Conservation (phyloP, 2,329 filamentous ascomycete genomes). For the Botrytis cinerea region DNA sequence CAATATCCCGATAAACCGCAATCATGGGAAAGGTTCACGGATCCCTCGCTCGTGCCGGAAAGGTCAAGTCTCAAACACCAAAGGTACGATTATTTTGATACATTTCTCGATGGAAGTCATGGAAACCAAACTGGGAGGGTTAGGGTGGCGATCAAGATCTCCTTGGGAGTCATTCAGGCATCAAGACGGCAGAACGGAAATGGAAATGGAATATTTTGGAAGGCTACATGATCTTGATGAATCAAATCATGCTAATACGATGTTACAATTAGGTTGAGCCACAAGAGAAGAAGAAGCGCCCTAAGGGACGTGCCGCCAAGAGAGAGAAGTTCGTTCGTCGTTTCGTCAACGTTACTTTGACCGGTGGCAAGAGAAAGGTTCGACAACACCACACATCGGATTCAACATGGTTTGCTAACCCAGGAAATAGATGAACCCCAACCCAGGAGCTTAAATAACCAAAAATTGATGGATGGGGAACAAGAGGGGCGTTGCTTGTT, state of each 20-base stretch:
- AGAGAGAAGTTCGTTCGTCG: slow-evolving; percentile 93
- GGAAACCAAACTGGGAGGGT: background rate
- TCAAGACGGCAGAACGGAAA: too few relatives aligned
- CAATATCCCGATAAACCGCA: slow-evolving; percentile 45
- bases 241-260: slow-evolving; percentile 34
- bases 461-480: slow-evolving; percentile 33
- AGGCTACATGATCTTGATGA: slow-evolving; percentile 5
- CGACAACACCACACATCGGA: slow-evolving; percentile 14
- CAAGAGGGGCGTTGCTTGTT: slow-evolving; percentile 35
- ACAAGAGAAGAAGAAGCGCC: slow-evolving; percentile 94
- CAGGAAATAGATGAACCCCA: slow-evolving; percentile 74
- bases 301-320: slow-evolving; percentile 98
- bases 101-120: slow-evolving; percentile 15
- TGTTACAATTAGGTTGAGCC: slow-evolving; percentile 68
- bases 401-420: slow-evolving; percentile 26
- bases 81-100: slow-evolving; percentile 62
- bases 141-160: slow-evolving; percentile 4
- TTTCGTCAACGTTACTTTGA: slow-evolving; percentile 97
- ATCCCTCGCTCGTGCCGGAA: slow-evolving; percentile 92
- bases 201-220: background rate
- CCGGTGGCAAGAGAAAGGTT: slow-evolving; percentile 98
- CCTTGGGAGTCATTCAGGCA: background rate
- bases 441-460: slow-evolving; percentile 67
- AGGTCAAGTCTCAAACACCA: slow-evolving; percentile 96
- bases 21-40: slow-evolving; percentile 93